Evolutionary conservation across 208 protist species (phyloP), one percentile per base, ranked within the genome.

Genomic region (Leishmania martiniquensis): DNA sequence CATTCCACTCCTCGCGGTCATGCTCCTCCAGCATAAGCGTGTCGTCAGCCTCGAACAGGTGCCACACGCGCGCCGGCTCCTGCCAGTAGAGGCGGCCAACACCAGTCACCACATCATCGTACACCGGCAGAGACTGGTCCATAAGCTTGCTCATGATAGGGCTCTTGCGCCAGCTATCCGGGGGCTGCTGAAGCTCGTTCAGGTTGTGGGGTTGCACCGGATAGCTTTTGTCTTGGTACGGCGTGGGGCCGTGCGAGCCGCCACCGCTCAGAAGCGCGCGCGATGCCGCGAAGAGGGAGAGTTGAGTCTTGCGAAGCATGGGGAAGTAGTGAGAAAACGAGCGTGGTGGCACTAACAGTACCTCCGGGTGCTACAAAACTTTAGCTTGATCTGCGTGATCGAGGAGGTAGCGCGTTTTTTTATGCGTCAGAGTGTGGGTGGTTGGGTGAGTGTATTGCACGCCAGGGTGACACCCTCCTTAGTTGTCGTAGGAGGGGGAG

Each of bases 1-100:
- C 93, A 81, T 97, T 97, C 91, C 91, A 97, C 89, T 97, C 93
- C 79, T 97, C 93, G 71, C 90, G 91, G 78, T 97, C 93, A 81
- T 97, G 93, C 85, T 97, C 93, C 90, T 97, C 93, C 49, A 97
- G 85, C 85, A 95, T 94, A 76, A 97, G 88, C 65, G 91, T 95
- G 81, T 97, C 93, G 83, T 97, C 93, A 57, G 90, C 91, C 80
- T 96, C 91, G 75, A 96, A 95, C 52, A 93, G 77, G 85, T 97
- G 92, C 90, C 92, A 95, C 72, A 85, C 86, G 81, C 91, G 91
- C 54, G 93, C 93, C 32, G 93, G 93, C 86, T 97, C 91, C 84
- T 97, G 93, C 91, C 91, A 97, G 72, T 94, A 89, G 34, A 94
- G 88, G 84, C 93, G 93, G 66, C 90, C 90, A 49, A 89, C 54